A percentile compares a stretch with the other conserved stretches of the same genome.
These are phyloP conservation scores for Acanthamoeba royreba DNA, from an alignment of 208 protist genomes.

Conservation along the genomic window DNA sequence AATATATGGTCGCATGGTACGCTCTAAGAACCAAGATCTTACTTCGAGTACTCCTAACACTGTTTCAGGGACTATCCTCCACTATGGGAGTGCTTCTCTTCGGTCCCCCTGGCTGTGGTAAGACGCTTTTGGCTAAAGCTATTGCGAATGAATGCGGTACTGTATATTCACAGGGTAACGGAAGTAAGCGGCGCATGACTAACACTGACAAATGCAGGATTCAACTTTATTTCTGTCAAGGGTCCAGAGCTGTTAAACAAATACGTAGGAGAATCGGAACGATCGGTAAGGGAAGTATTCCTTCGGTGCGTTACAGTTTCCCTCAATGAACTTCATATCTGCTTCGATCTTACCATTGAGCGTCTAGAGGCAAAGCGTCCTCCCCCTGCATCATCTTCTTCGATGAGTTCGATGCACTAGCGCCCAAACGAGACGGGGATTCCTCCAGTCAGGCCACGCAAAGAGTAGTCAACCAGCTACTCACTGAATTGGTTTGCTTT, in stretches of 20 bases:
- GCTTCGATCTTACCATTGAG: not conserved
- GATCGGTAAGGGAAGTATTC: constrained; percentile 97
- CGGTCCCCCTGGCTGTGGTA: constrained; percentile 97
- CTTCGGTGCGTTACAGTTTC: not conserved
- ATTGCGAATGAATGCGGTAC: constrained; percentile 73
- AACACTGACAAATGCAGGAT: constrained; percentile 72
- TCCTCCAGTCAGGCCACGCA: constrained; percentile 68
- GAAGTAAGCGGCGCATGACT: too few relatives aligned
- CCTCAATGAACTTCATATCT: not conserved
- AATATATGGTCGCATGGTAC: constrained; percentile 78
- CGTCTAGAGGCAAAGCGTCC: constrained; percentile 53
- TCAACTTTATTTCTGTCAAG: constrained; percentile 99
- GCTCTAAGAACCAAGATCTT: too few relatives aligned
- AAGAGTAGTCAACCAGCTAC: constrained; percentile 97
- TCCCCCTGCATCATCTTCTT: constrained; percentile 99
- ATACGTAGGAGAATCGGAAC: constrained; percentile 99
- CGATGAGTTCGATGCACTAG: constrained; percentile 99
- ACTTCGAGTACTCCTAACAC: too few relatives aligned
- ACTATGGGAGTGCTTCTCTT: constrained; percentile 96
- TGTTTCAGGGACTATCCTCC: constrained; percentile 80
- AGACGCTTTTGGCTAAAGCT: constrained; percentile 84
- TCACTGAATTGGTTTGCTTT: constrained; percentile 93
- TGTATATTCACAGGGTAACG: not conserved
- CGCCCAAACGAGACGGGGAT: constrained; percentile 77
- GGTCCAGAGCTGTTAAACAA: constrained; percentile 96